These are phyloP conservation scores for Nevesoporus exiguus DNA, from an alignment of 768 basidiomycete genomes.

Conservation along the genomic window DNA sequence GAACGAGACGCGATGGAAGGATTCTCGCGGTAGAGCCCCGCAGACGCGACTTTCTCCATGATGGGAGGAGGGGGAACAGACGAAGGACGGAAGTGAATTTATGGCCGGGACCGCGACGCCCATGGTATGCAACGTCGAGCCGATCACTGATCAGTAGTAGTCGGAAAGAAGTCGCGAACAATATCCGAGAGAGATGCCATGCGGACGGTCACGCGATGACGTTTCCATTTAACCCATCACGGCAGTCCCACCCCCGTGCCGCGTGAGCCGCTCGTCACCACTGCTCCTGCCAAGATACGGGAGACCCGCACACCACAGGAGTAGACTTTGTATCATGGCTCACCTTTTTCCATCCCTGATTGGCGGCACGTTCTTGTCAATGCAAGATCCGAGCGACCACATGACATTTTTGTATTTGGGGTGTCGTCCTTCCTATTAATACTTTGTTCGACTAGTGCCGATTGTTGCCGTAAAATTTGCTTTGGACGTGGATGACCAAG, in stretches of 20 bases:
- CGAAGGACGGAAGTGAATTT: background rate
- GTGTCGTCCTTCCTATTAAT: background rate
- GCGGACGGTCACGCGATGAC: background rate
- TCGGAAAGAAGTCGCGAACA: background rate
- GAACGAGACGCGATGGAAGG: conserved; percentile 6
- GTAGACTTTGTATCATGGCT: too few relatives aligned
- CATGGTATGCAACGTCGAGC: background rate
- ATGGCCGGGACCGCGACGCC: background rate
- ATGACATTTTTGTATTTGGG: background rate
- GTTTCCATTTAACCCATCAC: background rate
- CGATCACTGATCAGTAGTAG: too few relatives aligned
- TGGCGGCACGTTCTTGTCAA: too few relatives aligned
- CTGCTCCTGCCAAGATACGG: too few relatives aligned
- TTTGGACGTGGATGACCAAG: too few relatives aligned
- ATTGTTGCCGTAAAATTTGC: too few relatives aligned
- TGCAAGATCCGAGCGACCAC: too few relatives aligned
- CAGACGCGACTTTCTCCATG: conserved; percentile 7
- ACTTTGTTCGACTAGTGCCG: background rate
- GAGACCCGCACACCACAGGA: too few relatives aligned
- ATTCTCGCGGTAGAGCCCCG: background rate
- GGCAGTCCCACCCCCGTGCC: background rate
- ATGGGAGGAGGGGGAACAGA: background rate
- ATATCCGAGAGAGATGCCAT: background rate
- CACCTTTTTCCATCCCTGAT: too few relatives aligned
- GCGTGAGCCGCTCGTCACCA: too few relatives aligned